These are phyloP conservation scores for Syzygium malaccense DNA, from an alignment of 441 rosid species.

Conservation along the genomic window DNA sequence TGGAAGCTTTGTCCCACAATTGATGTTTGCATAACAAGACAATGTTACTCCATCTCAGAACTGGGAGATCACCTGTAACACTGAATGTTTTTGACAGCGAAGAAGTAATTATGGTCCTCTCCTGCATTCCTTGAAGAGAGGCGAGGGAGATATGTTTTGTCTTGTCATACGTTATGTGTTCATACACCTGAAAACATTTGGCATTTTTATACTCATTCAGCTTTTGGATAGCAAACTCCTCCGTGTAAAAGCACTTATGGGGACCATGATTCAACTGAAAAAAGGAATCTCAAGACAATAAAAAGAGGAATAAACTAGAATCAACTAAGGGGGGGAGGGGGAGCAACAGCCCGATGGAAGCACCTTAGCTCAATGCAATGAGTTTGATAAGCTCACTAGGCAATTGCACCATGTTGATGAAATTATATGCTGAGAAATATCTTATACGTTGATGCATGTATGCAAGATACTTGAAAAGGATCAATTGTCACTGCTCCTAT, in stretches of 20 bases:
- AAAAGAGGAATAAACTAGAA: neutral
- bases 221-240: neutral
- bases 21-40: neutral
- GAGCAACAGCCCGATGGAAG: neutral
- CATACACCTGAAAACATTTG: slow-evolving; percentile 35
- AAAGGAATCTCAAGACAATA: neutral
- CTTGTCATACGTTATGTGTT: slow-evolving; percentile 40
- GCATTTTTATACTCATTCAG: neutral
- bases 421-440: neutral
- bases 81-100: slow-evolving; percentile 55
- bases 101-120: slow-evolving; percentile 52
- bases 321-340: neutral
- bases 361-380: neutral
- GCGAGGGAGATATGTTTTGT: slow-evolving; percentile 42
- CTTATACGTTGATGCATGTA: neutral
- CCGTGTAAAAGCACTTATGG: neutral
- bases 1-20: neutral
- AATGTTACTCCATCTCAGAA: neutral
- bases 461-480: neutral
- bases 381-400: neutral
- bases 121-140: slow-evolving; percentile 54
- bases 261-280: neutral
- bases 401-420: neutral
- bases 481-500: neutral
- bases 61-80: slow-evolving; percentile 37